A percentile compares a stretch with the other conserved stretches of the same genome.
These are phyloP conservation scores for Sphaerobolus stellatus DNA, from an alignment of 1,284 basidiomycete species.

Conservation along the genomic window DNA sequence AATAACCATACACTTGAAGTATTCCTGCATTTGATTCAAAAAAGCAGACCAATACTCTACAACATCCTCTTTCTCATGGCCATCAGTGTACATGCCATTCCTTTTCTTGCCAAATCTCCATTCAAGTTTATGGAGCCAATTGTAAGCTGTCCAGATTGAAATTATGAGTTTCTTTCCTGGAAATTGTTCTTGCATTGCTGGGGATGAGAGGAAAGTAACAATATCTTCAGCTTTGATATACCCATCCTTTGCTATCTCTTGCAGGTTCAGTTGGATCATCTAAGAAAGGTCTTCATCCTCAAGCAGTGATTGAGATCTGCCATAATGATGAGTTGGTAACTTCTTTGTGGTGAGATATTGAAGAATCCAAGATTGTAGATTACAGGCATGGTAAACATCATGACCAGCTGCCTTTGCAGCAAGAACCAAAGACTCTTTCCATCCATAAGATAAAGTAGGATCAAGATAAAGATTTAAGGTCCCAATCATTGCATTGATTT, in stretches of 20 bases:
- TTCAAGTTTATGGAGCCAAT: not conserved
- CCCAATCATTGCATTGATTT: not conserved
- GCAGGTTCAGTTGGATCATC: not conserved
- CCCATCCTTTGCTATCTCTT: not conserved
- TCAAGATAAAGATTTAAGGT: not conserved
- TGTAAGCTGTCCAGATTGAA: not conserved
- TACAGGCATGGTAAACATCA: not conserved
- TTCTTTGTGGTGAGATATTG: not conserved
- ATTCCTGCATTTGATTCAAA: not conserved
- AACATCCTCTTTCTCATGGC: not conserved
- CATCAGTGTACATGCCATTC: not conserved
- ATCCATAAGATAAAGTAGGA: not conserved
- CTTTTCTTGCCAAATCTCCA: not conserved
- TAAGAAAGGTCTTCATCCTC: not conserved
- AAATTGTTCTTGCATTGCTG: not conserved
- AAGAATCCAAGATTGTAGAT: not conserved
- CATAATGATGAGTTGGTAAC: not conserved
- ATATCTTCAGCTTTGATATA: not conserved
- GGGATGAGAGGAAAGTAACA: not conserved
- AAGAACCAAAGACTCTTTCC: not conserved
- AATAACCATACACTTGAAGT: not conserved
- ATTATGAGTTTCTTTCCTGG: not conserved
- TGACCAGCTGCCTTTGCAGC: not conserved
- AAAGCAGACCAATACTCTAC: not conserved
- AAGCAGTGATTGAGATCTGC: not conserved